Evolutionary conservation across 768 basidiomycete species (phyloP).

Genomic region (Tephrocybe sp.): DNA sequence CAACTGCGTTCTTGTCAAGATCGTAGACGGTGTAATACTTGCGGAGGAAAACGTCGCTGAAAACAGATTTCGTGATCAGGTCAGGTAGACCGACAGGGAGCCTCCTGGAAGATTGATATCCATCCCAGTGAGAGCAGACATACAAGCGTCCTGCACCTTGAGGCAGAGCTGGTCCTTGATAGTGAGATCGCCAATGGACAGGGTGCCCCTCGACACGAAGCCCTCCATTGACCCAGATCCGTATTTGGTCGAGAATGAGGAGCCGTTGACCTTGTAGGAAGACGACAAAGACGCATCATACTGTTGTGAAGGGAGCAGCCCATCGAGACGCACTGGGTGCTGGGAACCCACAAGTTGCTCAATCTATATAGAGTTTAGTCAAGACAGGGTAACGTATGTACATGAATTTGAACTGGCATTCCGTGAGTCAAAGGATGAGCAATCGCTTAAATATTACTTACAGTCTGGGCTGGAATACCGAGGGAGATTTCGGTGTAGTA

Average conservation of each 20-base stretch:
- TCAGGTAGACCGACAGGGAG: constrained; percentile 76
- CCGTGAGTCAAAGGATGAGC: constrained; percentile 75
- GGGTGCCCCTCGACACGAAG: constrained; percentile 81
- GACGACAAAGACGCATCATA: constrained; percentile 81
- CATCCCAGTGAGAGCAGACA: constrained; percentile 89
- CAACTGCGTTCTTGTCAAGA: constrained; percentile 74
- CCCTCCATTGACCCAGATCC: constrained; percentile 98
- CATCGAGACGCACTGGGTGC: constrained; percentile 77
- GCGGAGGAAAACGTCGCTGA: constrained; percentile 84
- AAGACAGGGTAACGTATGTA: neutral
- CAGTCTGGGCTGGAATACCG: constrained; percentile 81
- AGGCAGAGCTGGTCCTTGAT: constrained; percentile 83
- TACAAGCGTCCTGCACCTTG: constrained; percentile 88
- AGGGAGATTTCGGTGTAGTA: constrained; percentile 88
- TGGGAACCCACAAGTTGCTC: constrained; percentile 94
- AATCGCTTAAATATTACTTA: constrained; percentile 32
- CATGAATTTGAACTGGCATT: constrained; percentile 28
- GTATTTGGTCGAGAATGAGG: constrained; percentile 88
- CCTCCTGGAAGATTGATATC: constrained; percentile 84
- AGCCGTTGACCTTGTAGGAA: constrained; percentile 88
- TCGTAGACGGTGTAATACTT: constrained; percentile 93
- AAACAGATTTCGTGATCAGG: neutral
- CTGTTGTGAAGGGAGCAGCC: constrained; percentile 91
- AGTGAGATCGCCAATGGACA: constrained; percentile 80
- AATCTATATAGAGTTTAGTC: constrained; percentile 47